Evolutionary conservation across 139 green algal genomes (phyloP).

Genomic region (Chlamydomonas incerta): DNA sequence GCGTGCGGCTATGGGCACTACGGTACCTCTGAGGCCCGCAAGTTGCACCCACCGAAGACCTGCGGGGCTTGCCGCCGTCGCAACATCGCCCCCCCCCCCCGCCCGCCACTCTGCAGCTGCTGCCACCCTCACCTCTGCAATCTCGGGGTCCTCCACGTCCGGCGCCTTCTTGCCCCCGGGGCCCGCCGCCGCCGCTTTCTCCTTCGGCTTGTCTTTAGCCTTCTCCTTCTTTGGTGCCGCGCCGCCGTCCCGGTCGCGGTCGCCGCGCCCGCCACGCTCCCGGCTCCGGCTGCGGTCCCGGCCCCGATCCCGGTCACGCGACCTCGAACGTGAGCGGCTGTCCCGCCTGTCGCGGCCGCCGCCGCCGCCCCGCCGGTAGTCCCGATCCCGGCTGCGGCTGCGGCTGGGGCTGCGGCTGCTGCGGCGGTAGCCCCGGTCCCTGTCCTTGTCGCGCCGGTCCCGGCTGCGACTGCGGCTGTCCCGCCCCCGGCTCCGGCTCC

Average conservation of each 20-base stretch:
- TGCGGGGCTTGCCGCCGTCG: too few relatives aligned
- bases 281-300: not conserved
- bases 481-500: not conserved
- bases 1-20: too few relatives aligned
- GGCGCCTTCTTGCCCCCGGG: not conserved
- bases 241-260: not conserved
- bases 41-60: too few relatives aligned
- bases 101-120: too few relatives aligned
- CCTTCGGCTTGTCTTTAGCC: not conserved
- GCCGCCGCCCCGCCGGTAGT: not conserved
- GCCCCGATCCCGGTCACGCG: not conserved
- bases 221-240: too few relatives aligned
- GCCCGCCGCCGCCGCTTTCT: not conserved
- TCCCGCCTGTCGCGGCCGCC: not conserved
- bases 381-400: not conserved
- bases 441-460: not conserved
- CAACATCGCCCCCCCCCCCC: too few relatives aligned
- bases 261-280: not conserved
- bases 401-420: not conserved
- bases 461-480: conserved; percentile 1
- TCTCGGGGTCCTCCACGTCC: conserved; percentile 43
- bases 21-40: too few relatives aligned
- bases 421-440: conserved; percentile 1
- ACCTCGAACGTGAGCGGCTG: too few relatives aligned
- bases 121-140: conserved; percentile 29